A percentile compares a stretch with the other conserved stretches of the same genome.
These are phyloP conservation scores for Chenopodium suecicum DNA, from an alignment of 148 eudicot species.

Conservation along the genomic window DNA sequence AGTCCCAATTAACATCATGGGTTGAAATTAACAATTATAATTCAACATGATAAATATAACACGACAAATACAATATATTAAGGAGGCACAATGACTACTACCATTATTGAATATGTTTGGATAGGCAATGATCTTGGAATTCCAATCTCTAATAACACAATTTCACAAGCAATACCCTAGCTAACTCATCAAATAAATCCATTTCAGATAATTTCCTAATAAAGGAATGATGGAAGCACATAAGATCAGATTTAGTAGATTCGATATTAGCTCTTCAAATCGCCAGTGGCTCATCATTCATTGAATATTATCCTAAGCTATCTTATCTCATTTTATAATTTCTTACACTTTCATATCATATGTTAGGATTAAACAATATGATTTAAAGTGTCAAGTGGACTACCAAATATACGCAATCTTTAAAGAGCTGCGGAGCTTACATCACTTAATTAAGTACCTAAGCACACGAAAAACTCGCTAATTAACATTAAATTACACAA, in stretches of 20 bases:
- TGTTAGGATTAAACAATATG: conserved; percentile 1
- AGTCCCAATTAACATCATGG: too few relatives aligned
- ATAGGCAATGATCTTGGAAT: not conserved
- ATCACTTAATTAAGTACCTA: not conserved
- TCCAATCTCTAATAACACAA: not conserved
- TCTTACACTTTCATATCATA: not conserved
- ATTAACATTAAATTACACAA: not conserved
- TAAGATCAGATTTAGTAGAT: not conserved
- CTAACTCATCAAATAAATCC: conserved; percentile 14
- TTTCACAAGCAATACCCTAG: not conserved
- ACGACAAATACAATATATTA: not conserved
- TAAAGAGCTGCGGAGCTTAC: not conserved
- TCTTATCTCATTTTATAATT: conserved; percentile 5
- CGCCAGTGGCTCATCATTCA: conserved; percentile 1
- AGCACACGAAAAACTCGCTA: conserved; percentile 13
- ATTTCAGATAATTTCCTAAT: not conserved
- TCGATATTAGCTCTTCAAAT: conserved; percentile 10
- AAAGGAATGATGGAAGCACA: not conserved
- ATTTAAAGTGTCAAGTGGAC: conserved; percentile 7
- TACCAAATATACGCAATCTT: conserved; percentile 20
- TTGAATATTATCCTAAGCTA: not conserved
- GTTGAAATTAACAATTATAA: too few relatives aligned
- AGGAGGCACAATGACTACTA: not conserved
- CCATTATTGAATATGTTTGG: not conserved
- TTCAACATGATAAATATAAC: not conserved